A percentile compares a stretch with the other conserved stretches of the same genome.
Evolutionary conservation across 2,329 filamentous ascomycete species (phyloP).

Genomic region (Verticillium dahliae): DNA sequence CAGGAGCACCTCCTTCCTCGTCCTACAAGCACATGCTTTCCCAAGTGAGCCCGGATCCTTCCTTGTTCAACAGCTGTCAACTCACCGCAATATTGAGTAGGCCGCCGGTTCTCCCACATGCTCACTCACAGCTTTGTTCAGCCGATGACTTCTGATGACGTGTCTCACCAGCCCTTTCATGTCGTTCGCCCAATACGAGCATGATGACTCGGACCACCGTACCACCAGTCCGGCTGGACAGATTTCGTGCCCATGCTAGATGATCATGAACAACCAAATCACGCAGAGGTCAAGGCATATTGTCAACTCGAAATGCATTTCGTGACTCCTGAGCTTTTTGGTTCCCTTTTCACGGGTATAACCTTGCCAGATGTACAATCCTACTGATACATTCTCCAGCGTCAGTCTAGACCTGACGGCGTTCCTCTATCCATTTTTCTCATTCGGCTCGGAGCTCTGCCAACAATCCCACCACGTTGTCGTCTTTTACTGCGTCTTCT

Average conservation of each 20-base stretch:
- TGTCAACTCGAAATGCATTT: background rate
- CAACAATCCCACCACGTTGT: background rate
- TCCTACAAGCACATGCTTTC: background rate
- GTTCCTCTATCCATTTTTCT: background rate
- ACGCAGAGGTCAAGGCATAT: background rate
- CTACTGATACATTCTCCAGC: background rate
- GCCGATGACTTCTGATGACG: too few relatives aligned
- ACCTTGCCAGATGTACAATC: background rate
- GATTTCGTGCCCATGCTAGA: too few relatives aligned
- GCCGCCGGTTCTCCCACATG: too few relatives aligned
- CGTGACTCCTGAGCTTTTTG: background rate
- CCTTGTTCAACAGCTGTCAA: background rate
- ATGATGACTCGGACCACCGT: too few relatives aligned
- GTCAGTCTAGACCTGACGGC: background rate
- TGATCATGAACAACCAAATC: too few relatives aligned
- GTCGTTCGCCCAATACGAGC: too few relatives aligned
- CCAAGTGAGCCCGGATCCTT: background rate
- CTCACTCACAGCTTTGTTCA: too few relatives aligned
- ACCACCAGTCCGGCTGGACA: too few relatives aligned
- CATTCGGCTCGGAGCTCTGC: background rate
- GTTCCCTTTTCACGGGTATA: background rate
- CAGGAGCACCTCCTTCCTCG: background rate
- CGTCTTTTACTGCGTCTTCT: conserved; percentile 39
- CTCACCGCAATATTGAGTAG: too few relatives aligned
- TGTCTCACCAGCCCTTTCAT: too few relatives aligned